Conservation (phyloP, 1,139 yeast species). For the Protomyces macrosporus region DNA sequence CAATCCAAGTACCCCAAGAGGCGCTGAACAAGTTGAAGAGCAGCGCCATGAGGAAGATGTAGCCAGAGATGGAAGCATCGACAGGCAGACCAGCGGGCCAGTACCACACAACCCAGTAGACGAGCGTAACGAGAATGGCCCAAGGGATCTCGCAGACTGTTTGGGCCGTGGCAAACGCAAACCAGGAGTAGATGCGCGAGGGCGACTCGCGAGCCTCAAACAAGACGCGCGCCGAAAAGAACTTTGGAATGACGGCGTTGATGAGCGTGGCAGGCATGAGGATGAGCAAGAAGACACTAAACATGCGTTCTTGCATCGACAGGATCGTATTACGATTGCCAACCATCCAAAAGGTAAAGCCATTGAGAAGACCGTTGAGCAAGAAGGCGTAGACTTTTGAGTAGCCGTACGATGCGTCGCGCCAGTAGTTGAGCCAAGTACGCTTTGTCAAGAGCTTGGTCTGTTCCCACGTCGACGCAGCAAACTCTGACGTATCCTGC, state of each 20-base stretch:
- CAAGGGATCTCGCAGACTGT: conserved; percentile 54
- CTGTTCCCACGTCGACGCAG: conserved; percentile 49
- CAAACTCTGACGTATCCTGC: conserved; percentile 33
- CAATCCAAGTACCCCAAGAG: conserved; percentile 34
- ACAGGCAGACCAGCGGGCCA: conserved; percentile 49
- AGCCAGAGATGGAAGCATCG: conserved; percentile 50
- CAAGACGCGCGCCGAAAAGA: conserved; percentile 46
- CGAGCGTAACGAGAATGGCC: conserved; percentile 48
- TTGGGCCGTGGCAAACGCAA: conserved; percentile 51
- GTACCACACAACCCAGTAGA: conserved; percentile 55
- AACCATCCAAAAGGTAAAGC: conserved; percentile 51
- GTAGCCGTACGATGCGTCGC: conserved; percentile 67
- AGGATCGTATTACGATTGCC: conserved; percentile 42
- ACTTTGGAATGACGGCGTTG: conserved; percentile 51
- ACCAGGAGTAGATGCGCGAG: conserved; percentile 64
- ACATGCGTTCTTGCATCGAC: conserved; percentile 52
- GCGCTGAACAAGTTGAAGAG: conserved; percentile 37
- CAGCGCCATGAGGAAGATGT: conserved; percentile 55
- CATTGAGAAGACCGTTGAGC: conserved; percentile 49
- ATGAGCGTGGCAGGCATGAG: conserved; percentile 51
- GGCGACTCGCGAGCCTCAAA: conserved; percentile 60
- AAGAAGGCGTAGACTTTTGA: conserved; percentile 54
- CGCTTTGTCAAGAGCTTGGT: conserved; percentile 48
- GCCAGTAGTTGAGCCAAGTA: conserved; percentile 62
- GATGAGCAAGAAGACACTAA: conserved; percentile 52